A percentile compares a stretch with the other conserved stretches of the same genome.
These are phyloP conservation scores for Penicillium canescens DNA, from an alignment of 495 filamentous ascomycete species.

Conservation along the genomic window DNA sequence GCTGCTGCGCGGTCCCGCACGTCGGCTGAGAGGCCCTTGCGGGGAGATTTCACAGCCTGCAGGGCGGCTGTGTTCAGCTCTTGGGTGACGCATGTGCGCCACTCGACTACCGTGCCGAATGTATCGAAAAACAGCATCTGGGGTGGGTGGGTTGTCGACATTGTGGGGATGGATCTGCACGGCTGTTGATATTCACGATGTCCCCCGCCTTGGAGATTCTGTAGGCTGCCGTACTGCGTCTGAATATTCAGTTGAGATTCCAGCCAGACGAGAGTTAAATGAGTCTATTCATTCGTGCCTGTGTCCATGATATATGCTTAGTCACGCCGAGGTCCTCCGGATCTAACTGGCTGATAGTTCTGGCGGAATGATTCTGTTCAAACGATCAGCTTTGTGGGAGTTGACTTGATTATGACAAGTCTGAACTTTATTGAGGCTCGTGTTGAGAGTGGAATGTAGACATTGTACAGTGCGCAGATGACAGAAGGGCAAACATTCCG, in stretches of 20 bases:
- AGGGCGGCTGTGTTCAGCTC: constrained; percentile 44
- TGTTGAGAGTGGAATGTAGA: not conserved
- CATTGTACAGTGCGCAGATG: not conserved
- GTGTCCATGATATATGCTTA: not conserved
- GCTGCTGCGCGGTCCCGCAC: constrained; percentile 46
- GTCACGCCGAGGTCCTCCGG: not conserved
- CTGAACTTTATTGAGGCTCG: not conserved
- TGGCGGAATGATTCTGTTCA: not conserved
- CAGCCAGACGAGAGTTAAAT: not conserved
- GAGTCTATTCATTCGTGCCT: not conserved
- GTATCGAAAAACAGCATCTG: constrained; percentile 60
- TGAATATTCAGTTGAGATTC: not conserved
- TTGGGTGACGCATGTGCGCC: constrained; percentile 60
- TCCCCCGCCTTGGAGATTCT: not conserved
- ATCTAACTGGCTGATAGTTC: constrained; percentile 1
- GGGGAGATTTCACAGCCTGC: constrained; percentile 42
- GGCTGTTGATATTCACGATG: not conserved
- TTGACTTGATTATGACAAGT: too few species aligned
- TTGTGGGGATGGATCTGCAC: constrained; percentile 12
- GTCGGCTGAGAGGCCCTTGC: constrained; percentile 43
- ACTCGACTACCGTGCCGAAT: constrained; percentile 79
- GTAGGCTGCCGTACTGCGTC: not conserved
- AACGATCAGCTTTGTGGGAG: not conserved
- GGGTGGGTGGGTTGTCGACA: constrained; percentile 35
- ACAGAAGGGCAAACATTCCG: not conserved